Base-by-base conservation (phyloP, 163 green algal species). In the Scenedesmus sp. region DNA sequence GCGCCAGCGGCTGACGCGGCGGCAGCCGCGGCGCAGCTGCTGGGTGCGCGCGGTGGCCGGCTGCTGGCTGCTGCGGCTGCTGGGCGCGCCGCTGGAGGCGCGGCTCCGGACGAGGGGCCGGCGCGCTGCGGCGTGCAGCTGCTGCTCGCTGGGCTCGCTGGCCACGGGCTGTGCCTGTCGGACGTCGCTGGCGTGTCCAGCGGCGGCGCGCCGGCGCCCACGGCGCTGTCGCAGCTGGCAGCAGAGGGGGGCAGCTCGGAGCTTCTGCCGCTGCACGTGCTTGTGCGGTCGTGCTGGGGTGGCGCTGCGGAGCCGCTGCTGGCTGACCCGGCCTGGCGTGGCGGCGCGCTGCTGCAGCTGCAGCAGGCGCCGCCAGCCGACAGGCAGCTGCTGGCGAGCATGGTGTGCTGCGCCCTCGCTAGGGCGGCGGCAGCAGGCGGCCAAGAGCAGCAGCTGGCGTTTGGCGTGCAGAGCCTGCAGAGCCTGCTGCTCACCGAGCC, bases 401-500 rank as follows among this genome's bases (percentile, higher is more conserved):
- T 24, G 3, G 18, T 45, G 6, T 33, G 9, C 33, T 63, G 66
- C 50, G 51, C 33, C 33, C 63, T 75, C 50, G 31, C 31, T 22
- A 51, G 67, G 18, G 2, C 34, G 57, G 67, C 65, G 63, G 65
- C 65, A 75, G 65, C 67, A 76, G 29, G 51, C 66, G 62, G 45
- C 9, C 39, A 11, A 3, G 28, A 64, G 56, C 28, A 20, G 47
- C 51, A 44, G 33, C 51, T 76, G 39, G n/a, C 48, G 39, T 77
- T 69, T 50, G 39, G 36, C 20, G 22, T 18, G 17, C 69, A 77
- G 33, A 4, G 58, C 11, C 36, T 77, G 69, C 69, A 77, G 22
- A 53, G 48, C 36, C 36, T 76, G 22, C 64, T 76, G 67, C n/a
- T n/a, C n/a, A n/a, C n/a, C n/a, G n/a, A n/a, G n/a, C n/a, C n/a